Base-by-base conservation (phyloP, 2,329 filamentous ascomycete species). In the Aciculosporium take region DNA sequence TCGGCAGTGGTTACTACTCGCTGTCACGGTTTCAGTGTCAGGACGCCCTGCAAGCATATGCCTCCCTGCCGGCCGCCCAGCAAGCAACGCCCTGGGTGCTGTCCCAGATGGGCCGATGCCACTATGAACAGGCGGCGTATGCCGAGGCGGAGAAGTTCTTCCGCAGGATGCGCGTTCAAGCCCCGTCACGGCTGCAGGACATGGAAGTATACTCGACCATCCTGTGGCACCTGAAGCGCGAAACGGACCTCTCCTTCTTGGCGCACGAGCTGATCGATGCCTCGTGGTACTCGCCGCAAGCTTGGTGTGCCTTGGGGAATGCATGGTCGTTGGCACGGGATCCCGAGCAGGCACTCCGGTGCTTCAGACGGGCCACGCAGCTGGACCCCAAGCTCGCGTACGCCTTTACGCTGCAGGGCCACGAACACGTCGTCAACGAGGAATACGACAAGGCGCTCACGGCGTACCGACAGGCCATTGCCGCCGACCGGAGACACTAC, bases 161-260 rank as follows among this genome's bases (percentile, higher is more conserved):
- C 59, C 72, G 78, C 44, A 78, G 79, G 42, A 75, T 98, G 49
- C 79, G 86, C 39, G 74, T 81, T 25, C 70, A 91, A 50, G 80
- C 84, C 10, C 89, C 89, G 1, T 84, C 84, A 1, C 78, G 85
- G 4, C 70, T 93, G 34, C 83, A 94, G 56, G 88, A 95, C 55
- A 95, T 96, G 88, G 91, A 98, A 57, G 80, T 96, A 28, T 98
- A 94, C 62, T 96, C 89, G 12, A 98, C 91, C 1, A 81, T 94
- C n/a, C 71, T 98, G n/a, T 98, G 93, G 91, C 88, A 95, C 59
- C 66, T 95, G 47, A 94, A 94, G 61, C 81, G 84, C 48, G 89
- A 95, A 55, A 84, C 87, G 0, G 85, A 95, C 46, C 70, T 98
- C 18, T 88, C 89, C 1, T 94, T 91, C 61, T 70, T 98, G 23